These are phyloP conservation scores for Lojkania enalia DNA, from an alignment of 2,329 filamentous ascomycete genomes.

Conservation along the genomic window DNA sequence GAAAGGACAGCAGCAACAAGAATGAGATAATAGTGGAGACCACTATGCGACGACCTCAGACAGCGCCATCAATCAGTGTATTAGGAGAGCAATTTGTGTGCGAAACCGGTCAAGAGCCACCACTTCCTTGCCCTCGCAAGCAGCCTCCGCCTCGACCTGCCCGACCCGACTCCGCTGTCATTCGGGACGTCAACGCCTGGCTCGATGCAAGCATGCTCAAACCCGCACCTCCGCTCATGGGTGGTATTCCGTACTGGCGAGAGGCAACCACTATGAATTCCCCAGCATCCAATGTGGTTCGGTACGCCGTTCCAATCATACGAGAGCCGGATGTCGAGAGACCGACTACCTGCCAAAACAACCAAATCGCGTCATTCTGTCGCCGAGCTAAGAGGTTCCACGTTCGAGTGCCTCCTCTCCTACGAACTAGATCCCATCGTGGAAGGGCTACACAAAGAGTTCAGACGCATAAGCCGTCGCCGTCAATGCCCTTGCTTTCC, in stretches of 20 bases:
- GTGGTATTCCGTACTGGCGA: slow-evolving; percentile 39
- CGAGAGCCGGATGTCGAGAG: slow-evolving; percentile 11
- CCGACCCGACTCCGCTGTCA: slow-evolving; percentile 29
- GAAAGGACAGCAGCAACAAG: slow-evolving; percentile 1
- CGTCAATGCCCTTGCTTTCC: slow-evolving; percentile 29
- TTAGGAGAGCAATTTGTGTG: slow-evolving; percentile 2
- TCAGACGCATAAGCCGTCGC: slow-evolving; percentile 26
- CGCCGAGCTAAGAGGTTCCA: slow-evolving; percentile 34
- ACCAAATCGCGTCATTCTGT: slow-evolving; percentile 29
- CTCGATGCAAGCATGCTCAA: slow-evolving; percentile 32
- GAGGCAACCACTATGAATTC: slow-evolving; percentile 16
- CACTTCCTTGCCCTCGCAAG: slow-evolving; percentile 12
- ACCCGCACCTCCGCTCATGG: slow-evolving; percentile 36
- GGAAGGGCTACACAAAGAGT: slow-evolving; percentile 13
- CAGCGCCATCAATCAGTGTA: slow-evolving; percentile 24
- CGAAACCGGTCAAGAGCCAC: slow-evolving; percentile 13
- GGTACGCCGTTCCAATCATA: slow-evolving; percentile 34
- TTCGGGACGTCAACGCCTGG: slow-evolving; percentile 38
- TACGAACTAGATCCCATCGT: slow-evolving; percentile 23
- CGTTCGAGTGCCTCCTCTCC: slow-evolving; percentile 33
- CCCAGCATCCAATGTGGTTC: slow-evolving; percentile 17
- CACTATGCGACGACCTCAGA: slow-evolving; percentile 21
- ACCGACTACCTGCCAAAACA: slow-evolving; percentile 21
- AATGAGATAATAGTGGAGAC: background rate
- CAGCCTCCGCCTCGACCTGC: slow-evolving; percentile 25